These are phyloP conservation scores for Raddia guianensis DNA, from an alignment of 176 grass and related monocot species.

Conservation along the genomic window DNA sequence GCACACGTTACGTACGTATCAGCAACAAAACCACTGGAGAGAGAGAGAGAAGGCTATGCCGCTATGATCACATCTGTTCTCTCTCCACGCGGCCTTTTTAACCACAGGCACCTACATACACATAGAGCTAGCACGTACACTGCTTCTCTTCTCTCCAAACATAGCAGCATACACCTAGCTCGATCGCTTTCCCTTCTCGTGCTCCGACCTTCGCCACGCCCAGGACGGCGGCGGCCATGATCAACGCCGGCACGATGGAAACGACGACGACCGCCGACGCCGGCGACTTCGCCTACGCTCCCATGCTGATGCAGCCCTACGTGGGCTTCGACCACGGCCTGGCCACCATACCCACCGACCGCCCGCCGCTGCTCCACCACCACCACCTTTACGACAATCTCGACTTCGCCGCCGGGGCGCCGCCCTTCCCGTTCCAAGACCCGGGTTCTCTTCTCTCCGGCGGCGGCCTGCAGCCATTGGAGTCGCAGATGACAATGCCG, in stretches of 20 bases:
- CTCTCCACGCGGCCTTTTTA: no score
- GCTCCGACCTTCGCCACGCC: constrained; percentile 13
- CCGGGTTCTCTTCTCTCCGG: constrained; percentile 9
- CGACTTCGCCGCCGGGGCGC: constrained; percentile 30
- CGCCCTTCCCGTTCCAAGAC: constrained; percentile 52
- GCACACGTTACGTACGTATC: no score
- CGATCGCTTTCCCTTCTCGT: background rate
- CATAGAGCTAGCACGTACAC: no score
- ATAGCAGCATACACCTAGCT: background rate
- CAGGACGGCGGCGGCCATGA: constrained; percentile 25
- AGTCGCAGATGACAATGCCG: constrained; percentile 43
- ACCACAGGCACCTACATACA: background rate
- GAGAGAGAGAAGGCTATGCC: no score
- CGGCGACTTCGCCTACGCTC: constrained; percentile 38
- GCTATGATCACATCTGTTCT: no score
- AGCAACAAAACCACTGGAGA: no score
- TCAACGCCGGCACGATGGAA: constrained; percentile 41
- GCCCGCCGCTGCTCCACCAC: constrained; percentile 37
- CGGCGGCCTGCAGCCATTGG: constrained; percentile 28
- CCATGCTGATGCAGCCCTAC: constrained; percentile 38
- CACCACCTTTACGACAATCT: constrained; percentile 41
- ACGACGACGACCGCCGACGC: background rate
- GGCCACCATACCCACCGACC: constrained; percentile 24
- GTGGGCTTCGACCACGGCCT: constrained; percentile 37
- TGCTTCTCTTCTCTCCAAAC: background rate